These are phyloP conservation scores for Tothia fuscella DNA, from an alignment of 2,329 filamentous ascomycete genomes.

Conservation along the genomic window DNA sequence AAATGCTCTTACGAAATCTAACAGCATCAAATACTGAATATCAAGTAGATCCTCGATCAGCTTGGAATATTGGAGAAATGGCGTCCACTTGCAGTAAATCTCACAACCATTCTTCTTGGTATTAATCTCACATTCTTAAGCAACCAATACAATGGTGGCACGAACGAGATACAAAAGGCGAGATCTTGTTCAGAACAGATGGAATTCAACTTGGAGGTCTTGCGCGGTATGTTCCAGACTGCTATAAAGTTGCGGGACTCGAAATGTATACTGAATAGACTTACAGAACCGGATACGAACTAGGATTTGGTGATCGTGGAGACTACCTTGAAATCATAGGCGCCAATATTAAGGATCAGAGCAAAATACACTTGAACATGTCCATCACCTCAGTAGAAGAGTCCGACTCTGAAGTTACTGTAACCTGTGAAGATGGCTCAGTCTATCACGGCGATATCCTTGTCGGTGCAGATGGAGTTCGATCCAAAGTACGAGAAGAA, in stretches of 20 bases:
- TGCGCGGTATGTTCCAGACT: not conserved
- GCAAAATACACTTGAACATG: conserved; percentile 1
- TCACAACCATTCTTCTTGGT: not conserved
- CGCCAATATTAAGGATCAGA: not conserved
- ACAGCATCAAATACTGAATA: not conserved
- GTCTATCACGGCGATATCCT: conserved; percentile 23
- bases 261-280: not conserved
- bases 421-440: conserved; percentile 22
- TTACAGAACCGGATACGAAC: conserved; percentile 1
- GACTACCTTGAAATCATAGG: not conserved
- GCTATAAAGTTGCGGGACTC: not conserved
- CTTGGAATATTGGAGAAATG: not conserved
- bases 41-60: not conserved
- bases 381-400: conserved; percentile 15
- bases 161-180: not conserved
- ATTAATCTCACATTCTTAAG: not conserved
- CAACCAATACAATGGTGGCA: not conserved
- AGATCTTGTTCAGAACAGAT: not conserved
- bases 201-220: not conserved
- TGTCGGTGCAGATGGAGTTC: conserved; percentile 31
- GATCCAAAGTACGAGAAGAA: conserved; percentile 26
- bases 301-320: not conserved
- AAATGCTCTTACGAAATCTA: not conserved
- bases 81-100: not conserved
- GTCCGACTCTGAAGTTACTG: conserved; percentile 18